Evolutionary conservation across 2,329 filamentous ascomycete genomes (phyloP), one percentile per base, ranked within the genome.

Genomic region (Hypoxylon sp.): DNA sequence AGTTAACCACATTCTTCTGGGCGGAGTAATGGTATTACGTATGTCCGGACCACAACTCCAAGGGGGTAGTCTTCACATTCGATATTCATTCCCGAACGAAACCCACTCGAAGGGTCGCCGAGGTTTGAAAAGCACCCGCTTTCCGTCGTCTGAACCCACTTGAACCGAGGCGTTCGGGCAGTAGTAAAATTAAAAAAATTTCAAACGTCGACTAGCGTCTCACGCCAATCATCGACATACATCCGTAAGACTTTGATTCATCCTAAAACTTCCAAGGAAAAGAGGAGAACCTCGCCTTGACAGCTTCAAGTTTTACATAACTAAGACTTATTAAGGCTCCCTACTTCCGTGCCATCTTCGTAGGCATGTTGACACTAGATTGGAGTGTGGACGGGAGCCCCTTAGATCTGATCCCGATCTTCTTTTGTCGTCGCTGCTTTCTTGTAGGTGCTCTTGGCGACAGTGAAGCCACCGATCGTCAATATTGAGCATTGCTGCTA

Each of bases 11-110:
- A 48, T 62, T 48, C 39, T 44, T 26, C 42, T 22, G 22, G 51
- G 22, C 58, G 58, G 58, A 60, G 47, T 66, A 66, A 55, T 60
- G 51, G 63, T 59, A 66, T 61, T 66, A 50, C 22, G 52, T 24
- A 57, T 61, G 52, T 52, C 29, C 52, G 46, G 47, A 44, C 13
- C 29, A 50, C 22, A 46, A 29, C 17, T 31, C 37, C 39, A 33
- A 47, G 29, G 29, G 26, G 29, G 46, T 33, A 24, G 1, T 63
- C 5, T 63, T 50, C 10, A 19, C 17, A 47, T 42, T 52, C 44
- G 52, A 39, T 55, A 57, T 51, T 24, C 33, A 65, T 26, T 63
- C 42, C 64, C 55, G 57, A 59, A 14, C 22, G 61, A 48, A 59
- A 33, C 46, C 39, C 29, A 44, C 64, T 47, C 29, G 14, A 35